Evolutionary conservation across 805 yeast genomes (phyloP).

Genomic region (Lipomyces starkeyi): DNA sequence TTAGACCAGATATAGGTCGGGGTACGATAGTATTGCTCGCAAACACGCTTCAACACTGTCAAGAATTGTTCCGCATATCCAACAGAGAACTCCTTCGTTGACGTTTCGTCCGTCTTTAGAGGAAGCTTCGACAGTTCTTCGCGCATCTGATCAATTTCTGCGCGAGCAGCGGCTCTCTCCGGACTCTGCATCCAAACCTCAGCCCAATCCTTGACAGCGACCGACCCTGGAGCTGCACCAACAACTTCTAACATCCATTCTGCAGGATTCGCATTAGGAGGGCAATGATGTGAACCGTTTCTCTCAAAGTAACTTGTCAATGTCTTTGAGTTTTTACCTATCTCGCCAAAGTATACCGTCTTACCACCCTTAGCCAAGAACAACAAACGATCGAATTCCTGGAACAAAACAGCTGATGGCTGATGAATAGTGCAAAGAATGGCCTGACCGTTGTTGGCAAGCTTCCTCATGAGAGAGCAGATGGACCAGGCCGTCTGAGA

Average conservation of each 20-base stretch:
- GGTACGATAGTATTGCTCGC: conserved; percentile 67
- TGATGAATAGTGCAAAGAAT: conserved; percentile 79
- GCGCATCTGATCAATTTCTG: conserved; percentile 70
- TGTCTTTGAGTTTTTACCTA: conserved; percentile 65
- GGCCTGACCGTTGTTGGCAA: conserved; percentile 75
- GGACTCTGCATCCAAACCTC: conserved; percentile 78
- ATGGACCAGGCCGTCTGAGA: conserved; percentile 70
- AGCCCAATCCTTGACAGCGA: conserved; percentile 43
- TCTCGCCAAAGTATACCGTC: conserved; percentile 83
- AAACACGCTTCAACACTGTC: conserved; percentile 57
- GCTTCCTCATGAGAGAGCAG: conserved; percentile 66
- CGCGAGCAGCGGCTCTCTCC: conserved; percentile 63
- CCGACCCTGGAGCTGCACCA: conserved; percentile 51
- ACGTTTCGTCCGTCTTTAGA: conserved; percentile 8
- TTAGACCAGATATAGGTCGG: conserved; percentile 65
- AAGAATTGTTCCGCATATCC: conserved; percentile 50
- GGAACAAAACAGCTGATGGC: conserved; percentile 73
- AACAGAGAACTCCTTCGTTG: conserved; percentile 59
- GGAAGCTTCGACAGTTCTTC: conserved; percentile 50
- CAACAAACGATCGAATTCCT: conserved; percentile 69
- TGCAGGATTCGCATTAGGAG: conserved; percentile 75
- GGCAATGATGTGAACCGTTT: conserved; percentile 71
- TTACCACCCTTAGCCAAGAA: conserved; percentile 76
- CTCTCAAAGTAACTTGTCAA: conserved; percentile 71
- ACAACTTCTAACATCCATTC: conserved; percentile 86